phyloP scores from a whole-genome alignment of 2,329 filamentous ascomycete genomes.

The Immersiporthe knoxdaviesiana region DNA sequence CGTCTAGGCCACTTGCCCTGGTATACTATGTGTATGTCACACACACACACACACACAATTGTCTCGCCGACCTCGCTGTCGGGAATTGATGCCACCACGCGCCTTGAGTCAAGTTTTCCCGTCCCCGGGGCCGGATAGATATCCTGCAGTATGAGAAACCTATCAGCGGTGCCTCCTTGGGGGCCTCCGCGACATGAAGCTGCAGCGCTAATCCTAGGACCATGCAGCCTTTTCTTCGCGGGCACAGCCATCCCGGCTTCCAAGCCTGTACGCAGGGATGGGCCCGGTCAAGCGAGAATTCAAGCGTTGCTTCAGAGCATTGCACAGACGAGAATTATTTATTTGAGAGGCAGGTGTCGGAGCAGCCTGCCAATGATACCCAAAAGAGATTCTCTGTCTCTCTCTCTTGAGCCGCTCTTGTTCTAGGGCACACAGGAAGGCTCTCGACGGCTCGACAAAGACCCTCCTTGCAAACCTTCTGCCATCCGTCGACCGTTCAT shows the following conservation, averaged over 20 bases:
- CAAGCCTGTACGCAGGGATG: constrained; percentile 17
- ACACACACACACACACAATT: not conserved
- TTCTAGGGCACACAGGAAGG: not conserved
- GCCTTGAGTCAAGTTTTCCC: not conserved
- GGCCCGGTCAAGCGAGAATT: constrained; percentile 22
- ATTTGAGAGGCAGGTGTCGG: not conserved
- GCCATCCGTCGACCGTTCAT: not conserved
- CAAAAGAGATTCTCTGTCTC: too few relatives aligned
- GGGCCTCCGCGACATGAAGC: constrained; percentile 16
- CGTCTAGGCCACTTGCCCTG: not conserved
- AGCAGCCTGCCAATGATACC: too few relatives aligned
- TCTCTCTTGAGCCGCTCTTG: not conserved
- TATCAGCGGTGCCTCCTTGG: not conserved
- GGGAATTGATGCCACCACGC: not conserved
- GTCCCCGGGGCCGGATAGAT: not conserved
- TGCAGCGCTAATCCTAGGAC: constrained; percentile 12
- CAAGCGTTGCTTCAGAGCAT: constrained; percentile 17
- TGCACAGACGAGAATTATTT: constrained; percentile 4
- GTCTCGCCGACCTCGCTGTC: constrained; percentile 4
- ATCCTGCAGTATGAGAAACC: constrained; percentile 8
- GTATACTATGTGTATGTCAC: not conserved
- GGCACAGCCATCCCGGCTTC: not conserved
- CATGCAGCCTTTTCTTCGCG: constrained; percentile 16
- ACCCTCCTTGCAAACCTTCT: not conserved
- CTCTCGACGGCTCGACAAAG: not conserved